phyloP scores from a whole-genome alignment of 2,329 filamentous ascomycete species.

The Clonostachys sp. region DNA sequence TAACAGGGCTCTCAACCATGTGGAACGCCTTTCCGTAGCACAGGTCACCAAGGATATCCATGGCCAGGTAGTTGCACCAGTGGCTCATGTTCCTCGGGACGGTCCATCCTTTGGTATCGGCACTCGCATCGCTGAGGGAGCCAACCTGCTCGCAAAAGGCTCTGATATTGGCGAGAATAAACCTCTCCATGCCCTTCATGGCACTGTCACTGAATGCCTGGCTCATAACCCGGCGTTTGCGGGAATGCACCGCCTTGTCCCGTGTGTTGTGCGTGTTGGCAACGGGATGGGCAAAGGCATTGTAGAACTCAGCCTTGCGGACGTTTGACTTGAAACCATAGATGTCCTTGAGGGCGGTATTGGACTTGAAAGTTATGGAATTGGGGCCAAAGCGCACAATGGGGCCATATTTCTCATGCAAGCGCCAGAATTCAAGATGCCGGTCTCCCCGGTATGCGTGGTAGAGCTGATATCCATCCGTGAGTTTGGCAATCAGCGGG shows the following conservation, averaged over 20 bases:
- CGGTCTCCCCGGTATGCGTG: slow-evolving; percentile 71
- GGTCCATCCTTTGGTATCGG: slow-evolving; percentile 52
- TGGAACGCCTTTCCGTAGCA: slow-evolving; percentile 60
- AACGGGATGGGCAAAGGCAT: slow-evolving; percentile 66
- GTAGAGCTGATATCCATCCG: slow-evolving; percentile 64
- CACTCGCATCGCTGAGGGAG: slow-evolving; percentile 26
- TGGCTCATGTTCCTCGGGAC: slow-evolving; percentile 56
- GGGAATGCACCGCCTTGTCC: slow-evolving; percentile 63
- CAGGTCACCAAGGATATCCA: slow-evolving; percentile 58
- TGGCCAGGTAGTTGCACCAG: slow-evolving; percentile 58
- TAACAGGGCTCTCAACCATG: slow-evolving; percentile 54
- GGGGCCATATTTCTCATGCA: slow-evolving; percentile 67
- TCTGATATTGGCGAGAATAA: slow-evolving; percentile 62
- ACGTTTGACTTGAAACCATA: slow-evolving; percentile 61
- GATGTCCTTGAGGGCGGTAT: slow-evolving; percentile 61
- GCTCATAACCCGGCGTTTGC: slow-evolving; percentile 67
- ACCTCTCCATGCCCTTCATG: slow-evolving; percentile 63
- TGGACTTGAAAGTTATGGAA: slow-evolving; percentile 72
- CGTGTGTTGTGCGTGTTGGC: slow-evolving; percentile 71
- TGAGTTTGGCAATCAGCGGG: slow-evolving; percentile 57
- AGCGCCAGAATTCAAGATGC: slow-evolving; percentile 66
- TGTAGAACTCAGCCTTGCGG: slow-evolving; percentile 68
- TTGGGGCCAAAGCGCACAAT: slow-evolving; percentile 77
- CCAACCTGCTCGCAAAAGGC: slow-evolving; percentile 59
- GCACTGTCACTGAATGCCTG: slow-evolving; percentile 66